Evolutionary conservation across 345 rosid genomes (phyloP), one percentile per base, ranked within the genome.

Genomic region (Acer campestre): DNA sequence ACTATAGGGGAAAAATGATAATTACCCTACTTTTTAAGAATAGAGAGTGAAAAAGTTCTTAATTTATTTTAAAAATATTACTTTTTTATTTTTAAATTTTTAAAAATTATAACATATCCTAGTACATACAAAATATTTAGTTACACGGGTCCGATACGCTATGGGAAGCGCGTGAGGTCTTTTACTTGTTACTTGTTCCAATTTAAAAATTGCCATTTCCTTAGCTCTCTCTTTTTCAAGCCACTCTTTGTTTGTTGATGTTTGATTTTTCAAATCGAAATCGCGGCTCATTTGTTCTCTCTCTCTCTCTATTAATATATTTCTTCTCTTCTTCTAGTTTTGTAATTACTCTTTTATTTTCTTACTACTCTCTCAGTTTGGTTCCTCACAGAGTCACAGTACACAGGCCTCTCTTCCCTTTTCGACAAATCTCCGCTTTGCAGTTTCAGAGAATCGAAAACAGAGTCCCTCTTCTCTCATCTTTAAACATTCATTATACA

Each of bases 181-280:
- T 17, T 17, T 64, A 59, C 70, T 46, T 62, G 6, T 73, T 27
- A 16, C 27, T 10, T 3, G 46, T 82, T 79, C 75, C 61, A 75
- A 75, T 58, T 48, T n/a, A 0, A 0, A 56, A 20, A 56, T 0
- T 40, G 4, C 35, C 5, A 31, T 31, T 40, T 40, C 44, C 10
- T 0, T 40, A 8, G 44, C 46, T 42, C 46, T 42, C 10, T 42
- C 3, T 51, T 27, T 74, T 80, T 66, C 49, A 80, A 77, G 77
- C 76, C 25, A 55, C 80, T 76, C 12, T 23, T 25, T 49, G 61
- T 18, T 46, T 7, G 0, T 46, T 10, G 14, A 0, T 31, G 2
- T 17, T 23, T 22, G 55, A 35, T 48, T 27, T 42, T 83, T 80
- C 48, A 77, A 80, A 75, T 63, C 27, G 70, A 79, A 70, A 40